Evolutionary conservation across 108 stramenopile species (phyloP), one percentile per base, ranked within the genome.

Genomic region (Skeletonema costatum): DNA sequence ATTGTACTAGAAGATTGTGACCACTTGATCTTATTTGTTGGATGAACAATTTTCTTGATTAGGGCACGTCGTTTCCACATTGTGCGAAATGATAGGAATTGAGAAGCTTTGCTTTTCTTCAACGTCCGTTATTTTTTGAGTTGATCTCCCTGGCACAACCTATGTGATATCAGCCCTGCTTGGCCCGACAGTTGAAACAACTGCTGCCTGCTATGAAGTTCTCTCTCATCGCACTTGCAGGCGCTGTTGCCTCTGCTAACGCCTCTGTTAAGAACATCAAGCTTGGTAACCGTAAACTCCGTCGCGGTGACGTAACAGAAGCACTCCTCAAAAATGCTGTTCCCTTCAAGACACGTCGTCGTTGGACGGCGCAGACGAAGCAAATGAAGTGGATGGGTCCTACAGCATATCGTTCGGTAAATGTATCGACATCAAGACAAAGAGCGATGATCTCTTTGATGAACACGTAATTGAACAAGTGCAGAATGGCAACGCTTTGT

Each of bases 391-490:
- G 14, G 44, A 46, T 46, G 44, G 44, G 2, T 46, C 77, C 21
- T 77, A 65, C 53, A 56, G 46, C 70, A 38, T 77, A 39, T 64
- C 64, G 66, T 77, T 77, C 58, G 70, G 70, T 16, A 58, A 51
- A 46, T 77, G 77, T 46, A 19, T 77, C 53, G 77, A 77, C 30
- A 46, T 71, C 3, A 64, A 71, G 25, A 70, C 70, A 4, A 65
- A 80, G 42, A 58, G 75, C 38, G 79, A 76, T 16, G 70, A 72
- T 65, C 60, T 84, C 13, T 71, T 74, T 19, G 29, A 32, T 41
- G 79, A 70, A 25, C 74, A 84, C 5, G 21, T 76, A 2, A 69
- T 84, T 59, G 32, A 60, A 2, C 83, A 84, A 58, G 73, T 79
- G 36, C 42, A 83, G 35, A 44, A 25, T 3, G 82, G 83, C 39